Conservation (phyloP, 1,284 basidiomycete species). For the Meira nashicola region DNA sequence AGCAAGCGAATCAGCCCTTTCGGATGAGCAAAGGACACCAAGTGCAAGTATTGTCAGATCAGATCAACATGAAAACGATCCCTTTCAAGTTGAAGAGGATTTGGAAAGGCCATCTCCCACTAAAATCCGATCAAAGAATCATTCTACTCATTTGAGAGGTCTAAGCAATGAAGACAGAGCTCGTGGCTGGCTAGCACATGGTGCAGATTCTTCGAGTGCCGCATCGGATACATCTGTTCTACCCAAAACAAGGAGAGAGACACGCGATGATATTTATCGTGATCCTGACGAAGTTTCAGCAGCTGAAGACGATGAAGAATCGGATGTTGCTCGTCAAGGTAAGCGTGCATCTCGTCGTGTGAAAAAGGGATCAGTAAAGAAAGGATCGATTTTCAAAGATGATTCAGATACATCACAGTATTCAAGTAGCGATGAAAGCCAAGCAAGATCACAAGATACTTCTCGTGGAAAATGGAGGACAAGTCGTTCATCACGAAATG, state of each 20-base stretch:
- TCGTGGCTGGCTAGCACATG: constrained; percentile 16
- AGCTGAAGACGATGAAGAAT: constrained; percentile 1
- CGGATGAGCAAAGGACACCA: not conserved
- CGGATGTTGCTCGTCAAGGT: not conserved
- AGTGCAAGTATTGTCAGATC: not conserved
- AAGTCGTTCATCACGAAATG: constrained; percentile 6
- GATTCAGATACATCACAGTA: too few relatives aligned
- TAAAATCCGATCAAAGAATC: not conserved
- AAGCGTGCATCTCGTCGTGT: not conserved
- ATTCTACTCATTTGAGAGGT: not conserved
- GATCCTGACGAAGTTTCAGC: constrained; percentile 5
- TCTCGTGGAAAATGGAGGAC: not conserved
- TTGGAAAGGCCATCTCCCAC: not conserved
- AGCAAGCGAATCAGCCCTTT: not conserved
- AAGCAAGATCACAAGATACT: not conserved
- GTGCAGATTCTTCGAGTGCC: constrained; percentile 9
- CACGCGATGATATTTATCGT: constrained; percentile 6
- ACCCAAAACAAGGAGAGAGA: not conserved
- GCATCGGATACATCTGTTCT: not conserved
- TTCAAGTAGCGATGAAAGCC: too few relatives aligned
- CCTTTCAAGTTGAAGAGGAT: constrained; percentile 13
- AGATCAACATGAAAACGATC: constrained; percentile 11
- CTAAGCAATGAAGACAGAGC: not conserved
- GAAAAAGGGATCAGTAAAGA: not conserved
- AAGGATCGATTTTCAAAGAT: not conserved